Evolutionary conservation across 2,329 filamentous ascomycete species (phyloP), one percentile per base, ranked within the genome.

Genomic region (Huntiella abstrusa): DNA sequence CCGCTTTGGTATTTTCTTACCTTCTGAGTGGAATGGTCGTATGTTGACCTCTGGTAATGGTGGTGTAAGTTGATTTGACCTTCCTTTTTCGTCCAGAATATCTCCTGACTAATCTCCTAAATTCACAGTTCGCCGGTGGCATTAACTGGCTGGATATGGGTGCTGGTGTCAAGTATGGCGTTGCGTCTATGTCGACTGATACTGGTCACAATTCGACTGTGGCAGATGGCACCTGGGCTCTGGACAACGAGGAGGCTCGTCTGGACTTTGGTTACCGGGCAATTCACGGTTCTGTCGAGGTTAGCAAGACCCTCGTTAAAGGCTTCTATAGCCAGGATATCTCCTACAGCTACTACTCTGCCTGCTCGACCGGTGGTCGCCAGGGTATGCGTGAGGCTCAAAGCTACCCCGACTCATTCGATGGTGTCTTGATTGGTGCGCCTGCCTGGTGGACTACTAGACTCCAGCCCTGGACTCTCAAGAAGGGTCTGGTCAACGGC

Each of bases 301-400:
- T 66, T 5, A 65, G 65, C 5, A 73, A 73, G 53, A 47, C 59
- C 11, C 55, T 75, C 8, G 61, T 64, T 1, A 53, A 65, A 32
- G 57, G 59, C 1, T 75, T 68, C 57, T 75, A 75, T 51, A 56
- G 58, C 4, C 43, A 51, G n/a, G 49, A 55, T 2, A 60, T 59
- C 39, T 47, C 60, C 16, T 44, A 40, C 41, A 47, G 43, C 45
- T 70, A 70, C 54, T 70, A 65, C 52, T 56, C 62, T 7, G 69
- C 68, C 36, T 71, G 68, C 53, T 68, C 64, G 1, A 70, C 67
- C 0, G 69, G 69, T 15, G 69, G 69, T 4, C 58, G 68, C 2
- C 67, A 72, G 56, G 69, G 68, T n/a, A 55, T 70, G 12, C 52
- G 73, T 56, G 60, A 62, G 43, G 57, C 56, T 2, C 64, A 58